Percentiles rank a stretch among this genome's conserved stretches.
These are phyloP conservation scores for Ascoidea asiatica DNA, from an alignment of 805 yeast genomes.

Conservation along the genomic window DNA sequence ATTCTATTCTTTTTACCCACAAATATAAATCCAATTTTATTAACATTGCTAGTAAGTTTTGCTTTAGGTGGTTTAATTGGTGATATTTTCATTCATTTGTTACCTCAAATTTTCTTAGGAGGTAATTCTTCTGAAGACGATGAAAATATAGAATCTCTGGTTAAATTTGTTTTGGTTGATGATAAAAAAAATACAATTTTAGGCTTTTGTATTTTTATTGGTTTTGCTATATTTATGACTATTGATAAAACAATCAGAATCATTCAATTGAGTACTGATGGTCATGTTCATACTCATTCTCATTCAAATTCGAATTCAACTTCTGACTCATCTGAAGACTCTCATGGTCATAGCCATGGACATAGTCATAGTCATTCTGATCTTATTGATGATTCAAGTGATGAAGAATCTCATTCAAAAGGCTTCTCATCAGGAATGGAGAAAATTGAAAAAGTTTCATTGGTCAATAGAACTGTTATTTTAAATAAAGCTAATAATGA, in stretches of 20 bases:
- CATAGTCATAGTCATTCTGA: not conserved
- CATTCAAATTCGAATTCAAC: slow-evolving; percentile 23
- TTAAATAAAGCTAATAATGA: slow-evolving; percentile 12
- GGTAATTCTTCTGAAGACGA: slow-evolving; percentile 27
- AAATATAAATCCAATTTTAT: slow-evolving; percentile 24
- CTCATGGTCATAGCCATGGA: slow-evolving; percentile 2
- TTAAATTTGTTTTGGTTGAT: slow-evolving; percentile 35
- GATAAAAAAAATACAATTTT: slow-evolving; percentile 32
- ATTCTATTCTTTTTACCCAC: slow-evolving; percentile 45
- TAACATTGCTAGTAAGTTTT: slow-evolving; percentile 48
- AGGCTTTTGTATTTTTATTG: slow-evolving; percentile 45
- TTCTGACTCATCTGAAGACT: slow-evolving; percentile 2
- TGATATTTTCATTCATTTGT: slow-evolving; percentile 56
- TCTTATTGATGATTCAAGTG: slow-evolving; percentile 9
- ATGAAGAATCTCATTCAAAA: not conserved
- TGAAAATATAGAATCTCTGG: too few species aligned
- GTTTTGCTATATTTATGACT: slow-evolving; percentile 45
- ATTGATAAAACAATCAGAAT: slow-evolving; percentile 50
- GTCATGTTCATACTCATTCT: slow-evolving; percentile 31
- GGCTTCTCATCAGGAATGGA: slow-evolving; percentile 10
- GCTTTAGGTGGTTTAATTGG: slow-evolving; percentile 71
- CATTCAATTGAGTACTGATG: slow-evolving; percentile 20
- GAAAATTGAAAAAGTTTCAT: slow-evolving; percentile 6
- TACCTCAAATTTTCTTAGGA: slow-evolving; percentile 56
- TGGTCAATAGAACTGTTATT: slow-evolving; percentile 10